Evolutionary conservation across 164 flowering plant genomes (phyloP).

Genomic region (Stephania yunnanensis): DNA sequence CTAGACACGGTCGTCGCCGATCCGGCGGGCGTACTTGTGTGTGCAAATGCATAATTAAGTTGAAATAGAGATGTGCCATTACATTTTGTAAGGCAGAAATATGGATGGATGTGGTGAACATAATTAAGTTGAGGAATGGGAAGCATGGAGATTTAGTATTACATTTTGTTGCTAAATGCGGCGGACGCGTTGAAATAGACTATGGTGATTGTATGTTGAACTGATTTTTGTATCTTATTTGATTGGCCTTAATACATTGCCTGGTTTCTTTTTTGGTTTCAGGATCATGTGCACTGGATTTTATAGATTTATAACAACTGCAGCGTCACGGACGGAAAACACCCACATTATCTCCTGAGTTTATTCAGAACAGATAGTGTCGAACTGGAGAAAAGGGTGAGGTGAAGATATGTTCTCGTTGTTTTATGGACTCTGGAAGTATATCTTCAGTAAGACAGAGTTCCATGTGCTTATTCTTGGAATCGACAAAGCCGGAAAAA

Average conservation of each 20-base stretch:
- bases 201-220: neutral
- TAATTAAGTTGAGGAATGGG: neutral
- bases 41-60: too few species aligned
- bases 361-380: slow-evolving; percentile 8
- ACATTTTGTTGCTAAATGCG: neutral
- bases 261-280: slow-evolving; percentile 3
- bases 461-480: slow-evolving; percentile 97
- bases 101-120: neutral
- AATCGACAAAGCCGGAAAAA: slow-evolving; percentile 95
- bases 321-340: slow-evolving; percentile 8
- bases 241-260: neutral
- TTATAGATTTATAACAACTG: neutral
- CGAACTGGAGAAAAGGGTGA: neutral
- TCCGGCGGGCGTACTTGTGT: too few species aligned
- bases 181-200: neutral
- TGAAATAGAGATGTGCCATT: too few species aligned
- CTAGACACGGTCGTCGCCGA: too few species aligned
- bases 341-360: slow-evolving; percentile 16
- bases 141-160: neutral
- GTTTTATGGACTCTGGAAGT: slow-evolving; percentile 89
- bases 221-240: neutral
- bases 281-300: slow-evolving; percentile 12
- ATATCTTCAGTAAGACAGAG: slow-evolving; percentile 81
- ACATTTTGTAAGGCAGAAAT: neutral
- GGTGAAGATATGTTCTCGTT: slow-evolving; percentile 72